Evolutionary conservation across 345 rosid species (phyloP).

Genomic region (Balakata baccata): DNA sequence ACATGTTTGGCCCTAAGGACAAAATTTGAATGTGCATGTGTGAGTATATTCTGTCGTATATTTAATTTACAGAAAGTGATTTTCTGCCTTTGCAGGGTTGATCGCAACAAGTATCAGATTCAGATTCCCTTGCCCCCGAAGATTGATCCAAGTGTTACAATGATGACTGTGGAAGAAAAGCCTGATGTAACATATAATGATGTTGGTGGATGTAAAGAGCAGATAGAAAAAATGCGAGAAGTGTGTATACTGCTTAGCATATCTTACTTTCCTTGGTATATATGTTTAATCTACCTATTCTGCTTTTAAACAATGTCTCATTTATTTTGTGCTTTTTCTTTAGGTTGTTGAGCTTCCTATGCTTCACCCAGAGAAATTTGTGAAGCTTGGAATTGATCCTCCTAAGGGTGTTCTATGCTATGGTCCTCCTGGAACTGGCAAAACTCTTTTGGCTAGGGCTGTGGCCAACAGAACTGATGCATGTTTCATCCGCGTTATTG

Average conservation of each 20-base stretch:
- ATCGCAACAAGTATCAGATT: conserved; percentile 93
- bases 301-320: not conserved
- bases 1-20: not conserved
- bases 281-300: not conserved
- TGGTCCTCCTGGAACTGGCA: conserved; percentile 98
- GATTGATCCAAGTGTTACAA: conserved; percentile 98
- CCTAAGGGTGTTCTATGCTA: conserved; percentile 99
- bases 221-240: conserved; percentile 96
- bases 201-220: conserved; percentile 98
- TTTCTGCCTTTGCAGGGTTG: conserved; percentile 59
- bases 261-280: not conserved
- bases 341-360: conserved; percentile 97
- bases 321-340: not conserved
- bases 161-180: conserved; percentile 99
- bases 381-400: conserved; percentile 98
- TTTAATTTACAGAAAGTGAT: not conserved
- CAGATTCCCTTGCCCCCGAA: conserved; percentile 98
- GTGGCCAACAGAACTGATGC: conserved; percentile 99
- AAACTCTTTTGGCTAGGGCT: conserved; percentile 93
- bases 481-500: conserved; percentile 94
- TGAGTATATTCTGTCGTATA: not conserved
- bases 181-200: conserved; percentile 98
- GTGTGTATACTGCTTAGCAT: conserved; percentile 33
- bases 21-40: not conserved
- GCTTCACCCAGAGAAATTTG: conserved; percentile 99